Evolutionary conservation across 2,329 filamentous ascomycete genomes (phyloP), one percentile per base, ranked within the genome.

Genomic region (Nemania bipapillata): DNA sequence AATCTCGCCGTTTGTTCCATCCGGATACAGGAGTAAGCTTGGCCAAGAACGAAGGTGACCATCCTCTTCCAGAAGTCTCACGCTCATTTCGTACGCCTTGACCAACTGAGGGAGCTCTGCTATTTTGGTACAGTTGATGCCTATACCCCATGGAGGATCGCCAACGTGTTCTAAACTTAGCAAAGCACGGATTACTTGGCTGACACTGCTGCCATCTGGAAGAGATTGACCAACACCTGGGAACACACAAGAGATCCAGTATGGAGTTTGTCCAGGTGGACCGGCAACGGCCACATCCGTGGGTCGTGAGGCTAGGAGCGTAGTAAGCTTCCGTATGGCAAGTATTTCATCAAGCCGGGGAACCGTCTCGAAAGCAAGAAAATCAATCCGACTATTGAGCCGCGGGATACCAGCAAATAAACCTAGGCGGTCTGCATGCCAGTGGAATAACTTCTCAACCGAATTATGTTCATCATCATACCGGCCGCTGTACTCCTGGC

Each of bases 61-160:
- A 3, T 77, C 71, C 3, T 74, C 59, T 1, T 83, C 64, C 71
- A 87, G 60, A n/a, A 66, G 70, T 9, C 69, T 66, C 17, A 89
- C 76, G 8, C 81, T 83, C 3, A 79, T 81, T 73, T 90, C 87
- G 58, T 87, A 90, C 56, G 85, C 81, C 20, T 77, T 79, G 20
- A 92, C 79, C 17, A 91, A 78, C 0, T 79, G 75, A 1, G 85
- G 84, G 32, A 92, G 81, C 76, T 91, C 89, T 57, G 85, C 82
- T 37, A 92, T 84, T 77, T 90, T 91, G 42, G 86, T 91, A 77
- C 90, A 92, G 78, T 92, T 92, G 74, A 92, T 85, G 1, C 90
- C 90, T 26, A 92, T 83, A 0, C 86, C 89, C 86, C 86, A 89
- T 0, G 89, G 89, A 3, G 78, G 40, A 60, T 72, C 47, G 11